phyloP scores from a whole-genome alignment of 2,329 filamentous ascomycete species.

The Penicillium sumatraense region DNA sequence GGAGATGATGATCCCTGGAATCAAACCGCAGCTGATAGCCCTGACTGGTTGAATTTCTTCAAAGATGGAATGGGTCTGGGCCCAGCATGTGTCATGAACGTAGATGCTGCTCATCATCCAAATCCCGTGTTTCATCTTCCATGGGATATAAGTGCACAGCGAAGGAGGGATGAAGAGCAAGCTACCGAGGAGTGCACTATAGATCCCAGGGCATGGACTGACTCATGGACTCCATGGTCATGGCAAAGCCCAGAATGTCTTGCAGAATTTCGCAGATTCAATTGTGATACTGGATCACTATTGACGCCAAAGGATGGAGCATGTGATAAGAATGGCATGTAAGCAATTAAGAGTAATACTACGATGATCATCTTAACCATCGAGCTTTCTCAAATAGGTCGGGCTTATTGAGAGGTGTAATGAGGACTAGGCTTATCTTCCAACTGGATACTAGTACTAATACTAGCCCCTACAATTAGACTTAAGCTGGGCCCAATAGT shows the following conservation, averaged over 20 bases:
- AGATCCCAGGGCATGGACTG: neutral
- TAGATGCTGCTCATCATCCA: neutral
- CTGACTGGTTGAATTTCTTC: slow-evolving; percentile 36
- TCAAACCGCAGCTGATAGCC: slow-evolving; percentile 41
- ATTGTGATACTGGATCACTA: neutral
- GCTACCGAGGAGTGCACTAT: neutral
- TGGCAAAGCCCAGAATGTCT: slow-evolving; percentile 25
- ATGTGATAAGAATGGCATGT: neutral
- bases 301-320: neutral
- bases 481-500: neutral
- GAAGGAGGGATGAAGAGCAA: neutral
- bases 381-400: too few relatives aligned
- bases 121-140: slow-evolving; percentile 2
- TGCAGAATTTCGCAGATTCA: slow-evolving; percentile 32
- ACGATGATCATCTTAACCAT: too few relatives aligned
- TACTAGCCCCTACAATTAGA: too few relatives aligned
- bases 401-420: too few relatives aligned
- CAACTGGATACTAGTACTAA: too few relatives aligned
- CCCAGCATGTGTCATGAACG: neutral
- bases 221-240: slow-evolving; percentile 12
- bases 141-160: neutral
- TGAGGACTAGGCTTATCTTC: too few relatives aligned
- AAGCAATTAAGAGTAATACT: neutral
- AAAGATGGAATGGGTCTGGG: slow-evolving; percentile 27
- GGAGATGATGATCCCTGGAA: slow-evolving; percentile 41